phyloP scores from a whole-genome alignment of 2,329 filamentous ascomycete species.

The Pseudodiploospora longispora region DNA sequence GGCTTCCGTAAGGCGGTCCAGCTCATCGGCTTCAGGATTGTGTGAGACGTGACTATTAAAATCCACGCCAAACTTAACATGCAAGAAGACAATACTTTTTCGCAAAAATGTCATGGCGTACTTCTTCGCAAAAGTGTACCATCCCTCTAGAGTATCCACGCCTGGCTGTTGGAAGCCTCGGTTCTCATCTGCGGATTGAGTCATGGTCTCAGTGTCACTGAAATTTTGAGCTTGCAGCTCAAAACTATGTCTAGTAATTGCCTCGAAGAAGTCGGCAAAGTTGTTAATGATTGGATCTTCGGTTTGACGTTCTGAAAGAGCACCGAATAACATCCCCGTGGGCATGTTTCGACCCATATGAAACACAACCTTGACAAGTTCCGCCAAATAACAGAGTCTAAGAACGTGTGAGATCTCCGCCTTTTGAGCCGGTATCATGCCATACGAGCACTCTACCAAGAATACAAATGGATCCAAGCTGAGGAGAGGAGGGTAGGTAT shows the following conservation, averaged over 20 bases:
- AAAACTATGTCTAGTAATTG: conserved; percentile 37
- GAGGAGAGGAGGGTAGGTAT: conserved; percentile 51
- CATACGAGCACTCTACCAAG: conserved; percentile 69
- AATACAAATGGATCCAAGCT: conserved; percentile 70
- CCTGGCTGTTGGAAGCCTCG: conserved; percentile 47
- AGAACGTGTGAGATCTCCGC: conserved; percentile 74
- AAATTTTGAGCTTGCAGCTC: conserved; percentile 28
- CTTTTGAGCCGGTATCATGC: conserved; percentile 56
- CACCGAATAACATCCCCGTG: conserved; percentile 38
- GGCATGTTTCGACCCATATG: conserved; percentile 50
- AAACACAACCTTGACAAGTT: conserved; percentile 74
- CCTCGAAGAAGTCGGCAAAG: conserved; percentile 48
- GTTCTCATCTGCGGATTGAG: conserved; percentile 27
- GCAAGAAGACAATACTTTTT: conserved; percentile 74
- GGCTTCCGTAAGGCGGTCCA: conserved; percentile 69
- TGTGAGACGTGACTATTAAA: conserved; percentile 64
- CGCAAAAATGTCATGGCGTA: conserved; percentile 88
- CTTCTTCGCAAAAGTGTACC: conserved; percentile 58
- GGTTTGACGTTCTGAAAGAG: conserved; percentile 33
- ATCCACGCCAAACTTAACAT: conserved; percentile 82
- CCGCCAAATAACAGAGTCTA: conserved; percentile 80
- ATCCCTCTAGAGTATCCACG: conserved; percentile 44
- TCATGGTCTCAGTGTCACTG: conserved; percentile 17
- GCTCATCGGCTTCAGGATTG: conserved; percentile 62
- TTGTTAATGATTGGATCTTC: conserved; percentile 41